Evolutionary conservation across 345 rosid species (phyloP).

Genomic region (Cardamine occulta): DNA sequence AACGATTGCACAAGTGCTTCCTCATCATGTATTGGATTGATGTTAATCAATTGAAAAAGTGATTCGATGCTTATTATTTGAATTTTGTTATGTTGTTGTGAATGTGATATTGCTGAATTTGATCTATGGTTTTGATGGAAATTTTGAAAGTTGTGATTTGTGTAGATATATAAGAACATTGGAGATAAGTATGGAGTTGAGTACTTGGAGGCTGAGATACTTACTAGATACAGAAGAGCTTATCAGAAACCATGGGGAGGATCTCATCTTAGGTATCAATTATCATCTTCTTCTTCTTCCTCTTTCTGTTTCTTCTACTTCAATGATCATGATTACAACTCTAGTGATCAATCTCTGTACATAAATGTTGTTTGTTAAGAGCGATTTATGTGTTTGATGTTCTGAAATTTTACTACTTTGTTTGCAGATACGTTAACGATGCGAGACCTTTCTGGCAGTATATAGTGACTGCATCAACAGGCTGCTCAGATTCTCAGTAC

Average conservation of each 20-base stretch:
- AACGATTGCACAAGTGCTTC: conserved; percentile 1
- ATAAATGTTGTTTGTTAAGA: neutral
- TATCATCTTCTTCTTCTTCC: neutral
- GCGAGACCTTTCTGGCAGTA: conserved; percentile 95
- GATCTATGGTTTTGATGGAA: neutral
- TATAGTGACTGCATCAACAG: conserved; percentile 89
- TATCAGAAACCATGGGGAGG: conserved; percentile 95
- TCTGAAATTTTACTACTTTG: neutral
- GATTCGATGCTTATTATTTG: neutral
- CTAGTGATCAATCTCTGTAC: neutral
- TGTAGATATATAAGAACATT: conserved; percentile 79
- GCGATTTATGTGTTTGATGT: neutral
- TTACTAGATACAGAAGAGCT: conserved; percentile 81
- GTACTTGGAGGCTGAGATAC: conserved; percentile 88
- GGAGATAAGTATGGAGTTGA: conserved; percentile 93
- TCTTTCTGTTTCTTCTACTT: neutral
- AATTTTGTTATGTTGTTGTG: neutral
- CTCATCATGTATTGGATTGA: neutral
- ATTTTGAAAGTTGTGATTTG: neutral
- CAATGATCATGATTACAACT: neutral
- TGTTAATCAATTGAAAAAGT: neutral
- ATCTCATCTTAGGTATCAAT: conserved; percentile 85
- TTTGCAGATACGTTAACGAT: conserved; percentile 84
- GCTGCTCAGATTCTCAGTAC: conserved; percentile 83
- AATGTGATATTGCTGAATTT: neutral